Percentiles rank a stretch among this genome's conserved stretches.
These are phyloP conservation scores for Phellopilus nigrolimitatus DNA, from an alignment of 1,284 basidiomycete genomes.

Conservation along the genomic window DNA sequence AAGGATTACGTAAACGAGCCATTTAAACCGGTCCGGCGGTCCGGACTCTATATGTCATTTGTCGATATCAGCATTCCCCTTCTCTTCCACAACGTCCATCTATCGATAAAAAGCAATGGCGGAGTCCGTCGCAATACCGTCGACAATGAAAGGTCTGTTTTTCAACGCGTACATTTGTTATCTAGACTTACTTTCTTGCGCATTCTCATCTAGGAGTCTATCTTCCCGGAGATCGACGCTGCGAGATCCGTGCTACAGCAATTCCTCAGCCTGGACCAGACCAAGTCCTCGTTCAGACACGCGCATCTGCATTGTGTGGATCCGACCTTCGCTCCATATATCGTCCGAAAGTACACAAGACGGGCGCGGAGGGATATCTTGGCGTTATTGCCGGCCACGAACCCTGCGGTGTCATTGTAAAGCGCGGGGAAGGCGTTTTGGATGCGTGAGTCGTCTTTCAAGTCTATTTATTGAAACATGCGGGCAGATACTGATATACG, in stretches of 20 bases:
- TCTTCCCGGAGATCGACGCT: constrained; percentile 14
- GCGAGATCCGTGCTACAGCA: constrained; percentile 7
- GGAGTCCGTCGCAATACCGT: background rate
- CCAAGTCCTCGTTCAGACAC: constrained; percentile 17
- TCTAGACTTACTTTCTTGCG: background rate
- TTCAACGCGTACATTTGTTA: background rate
- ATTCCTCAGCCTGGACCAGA: constrained; percentile 15
- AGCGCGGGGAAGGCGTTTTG: constrained; percentile 17
- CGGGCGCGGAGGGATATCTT: constrained; percentile 18
- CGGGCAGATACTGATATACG: background rate
- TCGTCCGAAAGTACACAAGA: constrained; percentile 19
- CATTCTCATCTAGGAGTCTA: constrained; percentile 11
- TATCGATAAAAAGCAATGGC: background rate
- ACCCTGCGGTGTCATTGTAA: constrained; percentile 20
- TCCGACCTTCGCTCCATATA: constrained; percentile 20
- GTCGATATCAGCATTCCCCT: too few relatives aligned
- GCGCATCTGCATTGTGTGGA: constrained; percentile 20
- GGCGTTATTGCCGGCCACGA: constrained; percentile 21
- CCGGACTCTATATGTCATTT: too few relatives aligned
- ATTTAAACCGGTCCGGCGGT: too few relatives aligned
- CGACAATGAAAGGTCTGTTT: background rate
- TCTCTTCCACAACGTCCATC: background rate
- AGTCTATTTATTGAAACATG: background rate
- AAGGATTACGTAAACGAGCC: too few relatives aligned
- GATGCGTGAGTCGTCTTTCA: constrained; percentile 14